Evolutionary conservation across 2,329 filamentous ascomycete genomes (phyloP), one percentile per base, ranked within the genome.

Genomic region (Sarocladium oryzae): DNA sequence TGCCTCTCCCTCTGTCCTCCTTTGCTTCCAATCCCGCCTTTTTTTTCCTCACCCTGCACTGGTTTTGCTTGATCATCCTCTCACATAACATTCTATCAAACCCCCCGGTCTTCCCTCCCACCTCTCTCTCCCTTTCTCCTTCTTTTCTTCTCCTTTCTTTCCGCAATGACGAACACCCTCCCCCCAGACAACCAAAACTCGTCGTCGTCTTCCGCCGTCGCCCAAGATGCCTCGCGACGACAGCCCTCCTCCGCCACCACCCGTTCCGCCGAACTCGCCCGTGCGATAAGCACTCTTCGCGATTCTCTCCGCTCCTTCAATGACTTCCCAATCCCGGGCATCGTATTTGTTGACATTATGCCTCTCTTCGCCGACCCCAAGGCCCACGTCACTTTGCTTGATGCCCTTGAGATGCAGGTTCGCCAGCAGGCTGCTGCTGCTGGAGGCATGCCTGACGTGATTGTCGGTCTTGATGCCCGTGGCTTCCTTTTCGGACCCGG

Each of bases 281-380:
- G 78, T 81, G 77, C 77, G 77, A 81, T 84, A 79, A 73, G 83
- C 78, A 86, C 71, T 78, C 91, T 77, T 77, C 72, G 84, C 65
- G 71, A 73, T 59, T 81, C 86, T 54, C 81, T 97, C 60, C 88
- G 88, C 70, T 85, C 90, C 69, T 95, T 89, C 74, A 82, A 84
- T 63, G 89, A 97, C 77, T 97, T 96, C 74, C 92, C 92, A 54
- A 85, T 86, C 58, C 84, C 87, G 41, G 92, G 93, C 68, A 92
- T 99, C 66, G 79, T 95, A 63, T 99, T 99, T 72, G 89, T 96
- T 75, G 93, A 99, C 68, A 97, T 99, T 72, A 85, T 99, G 70
- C 93, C 93, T 55, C 85, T 97, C 66, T 97, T 99, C 76, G 84
- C 88, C 67, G 79, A 89, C 64, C 83, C 85, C 51, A 65, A 69